A percentile compares a stretch with the other conserved stretches of the same genome.
phyloP scores from a whole-genome alignment of 495 filamentous ascomycete genomes.

The Filosporella fistucella region DNA sequence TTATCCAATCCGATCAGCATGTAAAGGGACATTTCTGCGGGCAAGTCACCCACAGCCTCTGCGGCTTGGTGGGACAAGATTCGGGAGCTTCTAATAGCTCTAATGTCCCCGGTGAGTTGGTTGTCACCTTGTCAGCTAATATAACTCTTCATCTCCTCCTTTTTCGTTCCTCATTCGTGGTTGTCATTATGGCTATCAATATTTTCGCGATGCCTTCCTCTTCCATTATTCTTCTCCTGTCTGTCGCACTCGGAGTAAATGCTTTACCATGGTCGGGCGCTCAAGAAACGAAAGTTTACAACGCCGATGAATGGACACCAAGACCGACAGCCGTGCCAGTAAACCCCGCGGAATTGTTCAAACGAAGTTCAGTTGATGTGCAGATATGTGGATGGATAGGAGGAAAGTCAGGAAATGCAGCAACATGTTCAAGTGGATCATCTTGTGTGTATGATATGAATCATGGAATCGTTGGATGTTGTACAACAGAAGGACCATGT shows the following conservation, averaged over 20 bases:
- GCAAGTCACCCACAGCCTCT: conserved; percentile 8
- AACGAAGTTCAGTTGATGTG: conserved; percentile 17
- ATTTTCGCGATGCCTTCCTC: conserved; percentile 23
- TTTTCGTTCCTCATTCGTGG: conserved; percentile 1
- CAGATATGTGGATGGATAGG: conserved; percentile 24
- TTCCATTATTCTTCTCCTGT: conserved; percentile 16
- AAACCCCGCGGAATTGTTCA: conserved; percentile 17
- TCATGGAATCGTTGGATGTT: conserved; percentile 22
- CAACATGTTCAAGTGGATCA: conserved; percentile 16
- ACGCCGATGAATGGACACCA: conserved; percentile 18
- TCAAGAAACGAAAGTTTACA: conserved; percentile 16
- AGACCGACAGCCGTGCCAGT: conserved; percentile 14
- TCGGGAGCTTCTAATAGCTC: conserved; percentile 3
- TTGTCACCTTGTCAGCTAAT: neutral
- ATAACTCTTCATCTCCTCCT: neutral
- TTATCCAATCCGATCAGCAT: no score
- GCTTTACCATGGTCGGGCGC: conserved; percentile 19
- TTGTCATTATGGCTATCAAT: conserved; percentile 16
- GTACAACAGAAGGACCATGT: conserved; percentile 22
- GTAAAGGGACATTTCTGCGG: neutral
- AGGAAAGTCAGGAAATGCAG: conserved; percentile 8
- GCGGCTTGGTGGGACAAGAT: conserved; percentile 2
- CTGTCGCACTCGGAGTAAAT: conserved; percentile 10
- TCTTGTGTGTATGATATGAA: conserved; percentile 23
- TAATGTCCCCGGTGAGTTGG: neutral